phyloP scores from a whole-genome alignment of 352 stramenopile species.

The Phytophthora crassamura region DNA sequence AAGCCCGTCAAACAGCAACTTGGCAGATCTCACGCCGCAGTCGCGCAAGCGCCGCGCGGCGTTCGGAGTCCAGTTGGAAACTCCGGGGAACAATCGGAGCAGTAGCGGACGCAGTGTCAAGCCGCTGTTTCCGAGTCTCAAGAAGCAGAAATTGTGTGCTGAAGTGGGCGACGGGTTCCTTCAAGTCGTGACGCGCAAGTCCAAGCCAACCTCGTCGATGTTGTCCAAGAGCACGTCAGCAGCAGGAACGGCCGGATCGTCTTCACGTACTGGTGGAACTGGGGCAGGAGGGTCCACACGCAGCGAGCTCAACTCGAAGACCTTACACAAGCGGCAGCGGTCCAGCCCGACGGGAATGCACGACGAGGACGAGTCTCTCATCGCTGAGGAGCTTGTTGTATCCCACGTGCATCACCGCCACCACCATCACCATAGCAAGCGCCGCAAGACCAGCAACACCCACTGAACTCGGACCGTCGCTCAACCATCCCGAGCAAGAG shows the following conservation, averaged over 20 bases:
- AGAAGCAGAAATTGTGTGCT: slow-evolving; percentile 62
- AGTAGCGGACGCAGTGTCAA: slow-evolving; percentile 29
- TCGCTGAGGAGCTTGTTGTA: slow-evolving; percentile 45
- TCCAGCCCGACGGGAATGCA: slow-evolving; percentile 37
- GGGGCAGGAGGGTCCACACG: slow-evolving; percentile 24
- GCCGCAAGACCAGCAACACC: slow-evolving; percentile 46
- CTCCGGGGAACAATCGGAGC: slow-evolving; percentile 19
- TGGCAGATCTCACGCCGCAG: slow-evolving; percentile 40
- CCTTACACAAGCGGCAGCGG: slow-evolving; percentile 54
- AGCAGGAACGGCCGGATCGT: slow-evolving; percentile 17
- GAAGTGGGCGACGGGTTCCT: slow-evolving; percentile 49
- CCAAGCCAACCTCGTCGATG: slow-evolving; percentile 29
- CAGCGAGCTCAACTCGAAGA: slow-evolving; percentile 37
- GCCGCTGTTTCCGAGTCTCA: slow-evolving; percentile 51
- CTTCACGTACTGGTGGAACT: slow-evolving; percentile 4
- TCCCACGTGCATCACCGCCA: slow-evolving; percentile 44
- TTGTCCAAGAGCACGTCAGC: slow-evolving; percentile 20
- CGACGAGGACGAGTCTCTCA: slow-evolving; percentile 46
- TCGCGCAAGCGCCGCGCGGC: slow-evolving; percentile 42
- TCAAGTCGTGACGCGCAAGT: slow-evolving; percentile 49
- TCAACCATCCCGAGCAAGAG: slow-evolving; percentile 12
- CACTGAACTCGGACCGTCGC: slow-evolving; percentile 21
- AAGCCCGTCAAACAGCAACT: slow-evolving; percentile 28
- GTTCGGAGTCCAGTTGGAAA: slow-evolving; percentile 27
- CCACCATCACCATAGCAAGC: slow-evolving; percentile 52